A percentile compares a stretch with the other conserved stretches of the same genome.
phyloP scores from a whole-genome alignment of 1,284 basidiomycete genomes.

The Cryptococcus maquisensis region DNA sequence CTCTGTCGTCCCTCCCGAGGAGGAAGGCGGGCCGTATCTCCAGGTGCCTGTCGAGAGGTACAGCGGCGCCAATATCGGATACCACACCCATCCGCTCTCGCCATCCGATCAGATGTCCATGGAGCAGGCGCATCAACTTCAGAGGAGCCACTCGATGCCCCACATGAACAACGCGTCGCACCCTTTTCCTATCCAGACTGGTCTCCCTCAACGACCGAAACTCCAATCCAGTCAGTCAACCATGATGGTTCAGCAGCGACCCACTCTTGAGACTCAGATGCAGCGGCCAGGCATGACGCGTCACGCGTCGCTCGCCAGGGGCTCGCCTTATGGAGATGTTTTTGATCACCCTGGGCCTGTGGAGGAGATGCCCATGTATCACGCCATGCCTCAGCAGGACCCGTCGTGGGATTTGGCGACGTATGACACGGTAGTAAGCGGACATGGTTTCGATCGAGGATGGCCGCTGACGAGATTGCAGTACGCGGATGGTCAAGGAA shows the following conservation, averaged over 20 bases:
- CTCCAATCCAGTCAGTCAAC: conserved; percentile 14
- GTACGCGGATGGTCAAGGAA: conserved; percentile 25
- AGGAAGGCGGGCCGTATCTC: conserved; percentile 13
- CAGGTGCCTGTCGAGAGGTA: conserved; percentile 14
- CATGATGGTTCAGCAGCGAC: conserved; percentile 12
- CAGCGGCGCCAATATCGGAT: not conserved
- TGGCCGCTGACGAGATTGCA: not conserved
- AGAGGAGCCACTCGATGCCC: conserved; percentile 17
- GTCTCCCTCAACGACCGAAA: conserved; percentile 3
- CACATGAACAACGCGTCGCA: conserved; percentile 3
- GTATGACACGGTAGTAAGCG: conserved; percentile 12
- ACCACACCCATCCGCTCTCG: conserved; percentile 14
- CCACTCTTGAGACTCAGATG: conserved; percentile 16
- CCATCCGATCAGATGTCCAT: conserved; percentile 23
- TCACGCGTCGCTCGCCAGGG: conserved; percentile 22
- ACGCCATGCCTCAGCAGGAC: conserved; percentile 7
- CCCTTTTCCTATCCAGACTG: conserved; percentile 1
- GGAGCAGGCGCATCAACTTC: conserved; percentile 12
- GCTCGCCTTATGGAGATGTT: conserved; percentile 32
- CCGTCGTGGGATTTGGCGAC: conserved; percentile 13
- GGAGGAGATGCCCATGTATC: conserved; percentile 14
- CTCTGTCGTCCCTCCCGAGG: conserved; percentile 17
- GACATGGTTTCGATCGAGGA: not conserved
- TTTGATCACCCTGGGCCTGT: conserved; percentile 23
- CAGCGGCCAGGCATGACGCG: conserved; percentile 22